Evolutionary conservation across 257 asterid genomes (phyloP).

Genomic region (Misopates orontium): DNA sequence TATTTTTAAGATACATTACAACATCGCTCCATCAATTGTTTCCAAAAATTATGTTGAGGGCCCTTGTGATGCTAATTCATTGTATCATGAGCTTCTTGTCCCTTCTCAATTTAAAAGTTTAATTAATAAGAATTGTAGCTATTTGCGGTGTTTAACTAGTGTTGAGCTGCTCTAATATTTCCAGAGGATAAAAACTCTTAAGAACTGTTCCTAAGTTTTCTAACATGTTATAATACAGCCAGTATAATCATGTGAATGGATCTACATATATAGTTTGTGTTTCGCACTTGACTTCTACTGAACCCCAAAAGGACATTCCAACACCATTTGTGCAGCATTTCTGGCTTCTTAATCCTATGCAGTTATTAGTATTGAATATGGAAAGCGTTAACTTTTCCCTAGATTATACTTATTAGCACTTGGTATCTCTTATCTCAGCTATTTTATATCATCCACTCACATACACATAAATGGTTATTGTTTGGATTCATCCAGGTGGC

Average conservation of each 20-base stretch:
- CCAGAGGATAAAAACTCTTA: neutral
- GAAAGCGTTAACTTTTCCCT: constrained; percentile 2
- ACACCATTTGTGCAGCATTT: neutral
- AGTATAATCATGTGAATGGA: neutral
- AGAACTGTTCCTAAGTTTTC: neutral
- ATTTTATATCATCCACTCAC: neutral
- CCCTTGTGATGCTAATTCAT: neutral
- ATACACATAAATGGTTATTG: neutral
- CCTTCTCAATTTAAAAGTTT: neutral
- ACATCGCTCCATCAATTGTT: too few species aligned
- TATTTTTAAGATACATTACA: too few species aligned
- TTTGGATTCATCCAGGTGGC: constrained; percentile 56
- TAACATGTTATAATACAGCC: neutral
- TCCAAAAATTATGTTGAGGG: too few species aligned
- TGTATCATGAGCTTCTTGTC: too few species aligned
- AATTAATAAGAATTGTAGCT: neutral
- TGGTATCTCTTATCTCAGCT: neutral
- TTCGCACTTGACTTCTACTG: neutral
- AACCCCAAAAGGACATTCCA: neutral
- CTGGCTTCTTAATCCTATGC: neutral
- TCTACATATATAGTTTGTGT: too few species aligned
- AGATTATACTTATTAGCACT: constrained; percentile 1
- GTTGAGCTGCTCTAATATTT: neutral
- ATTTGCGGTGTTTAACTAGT: neutral
- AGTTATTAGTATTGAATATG: neutral